Percentiles rank a stretch among this genome's conserved stretches.
These are phyloP conservation scores for Suillus hirtellus DNA, from an alignment of 768 basidiomycete species.

Conservation along the genomic window DNA sequence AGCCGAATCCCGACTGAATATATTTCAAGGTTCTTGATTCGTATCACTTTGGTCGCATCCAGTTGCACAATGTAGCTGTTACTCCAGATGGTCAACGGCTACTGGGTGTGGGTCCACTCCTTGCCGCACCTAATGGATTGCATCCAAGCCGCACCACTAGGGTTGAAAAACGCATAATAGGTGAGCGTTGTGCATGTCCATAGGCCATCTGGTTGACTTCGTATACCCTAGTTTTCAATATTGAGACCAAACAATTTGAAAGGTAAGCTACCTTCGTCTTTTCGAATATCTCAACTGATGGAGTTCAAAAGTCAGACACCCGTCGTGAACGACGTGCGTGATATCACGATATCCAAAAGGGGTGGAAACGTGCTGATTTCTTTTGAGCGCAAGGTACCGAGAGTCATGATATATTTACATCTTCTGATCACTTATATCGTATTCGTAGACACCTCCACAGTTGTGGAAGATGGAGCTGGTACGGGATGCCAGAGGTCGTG, in stretches of 20 bases:
- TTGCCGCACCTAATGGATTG: slow-evolving; percentile 41
- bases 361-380: slow-evolving; percentile 48
- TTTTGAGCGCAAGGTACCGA: slow-evolving; percentile 42
- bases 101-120: slow-evolving; percentile 50
- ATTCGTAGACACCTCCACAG: slow-evolving; percentile 66
- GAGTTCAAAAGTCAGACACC: slow-evolving; percentile 46
- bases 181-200: slow-evolving; percentile 28
- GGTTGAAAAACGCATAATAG: slow-evolving; percentile 55
- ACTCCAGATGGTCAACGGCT: slow-evolving; percentile 47
- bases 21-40: slow-evolving; percentile 36
- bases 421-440: background rate
- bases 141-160: slow-evolving; percentile 49
- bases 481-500: slow-evolving; percentile 45
- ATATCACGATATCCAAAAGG: slow-evolving; percentile 47
- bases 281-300: slow-evolving; percentile 15
- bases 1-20: background rate
- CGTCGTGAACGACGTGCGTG: slow-evolving; percentile 55
- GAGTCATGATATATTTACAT: background rate
- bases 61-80: slow-evolving; percentile 50
- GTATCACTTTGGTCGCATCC: slow-evolving; percentile 46
- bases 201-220: slow-evolving; percentile 10
- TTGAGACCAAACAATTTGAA: slow-evolving; percentile 43
- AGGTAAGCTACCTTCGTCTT: slow-evolving; percentile 35
- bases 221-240: slow-evolving; percentile 44
- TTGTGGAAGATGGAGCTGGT: slow-evolving; percentile 72